phyloP scores from a whole-genome alignment of 2,329 filamentous ascomycete species.

The Pseudocercospora macadamiae region DNA sequence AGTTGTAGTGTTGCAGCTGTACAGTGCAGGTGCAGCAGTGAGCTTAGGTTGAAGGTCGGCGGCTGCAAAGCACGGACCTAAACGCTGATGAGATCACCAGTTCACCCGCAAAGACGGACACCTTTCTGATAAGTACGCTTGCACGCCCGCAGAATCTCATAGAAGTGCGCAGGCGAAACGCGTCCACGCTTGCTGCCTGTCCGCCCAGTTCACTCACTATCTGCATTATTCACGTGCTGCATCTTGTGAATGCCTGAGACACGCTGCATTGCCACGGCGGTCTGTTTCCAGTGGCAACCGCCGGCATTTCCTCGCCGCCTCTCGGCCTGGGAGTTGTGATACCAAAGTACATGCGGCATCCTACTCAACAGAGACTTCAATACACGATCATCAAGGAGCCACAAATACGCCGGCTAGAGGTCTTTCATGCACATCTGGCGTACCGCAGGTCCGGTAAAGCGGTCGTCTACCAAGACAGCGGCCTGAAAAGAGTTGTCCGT shows the following conservation, averaged over 20 bases:
- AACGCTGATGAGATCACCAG: too few relatives aligned
- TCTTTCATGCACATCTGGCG: background rate
- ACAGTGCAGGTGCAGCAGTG: too few relatives aligned
- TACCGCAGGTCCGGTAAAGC: background rate
- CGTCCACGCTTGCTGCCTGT: conserved; percentile 4
- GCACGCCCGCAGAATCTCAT: conserved; percentile 4
- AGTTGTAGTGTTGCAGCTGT: too few relatives aligned
- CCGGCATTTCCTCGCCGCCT: background rate
- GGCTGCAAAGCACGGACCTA: too few relatives aligned
- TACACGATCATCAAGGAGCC: background rate
- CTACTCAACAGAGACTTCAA: background rate
- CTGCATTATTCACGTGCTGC: conserved; percentile 7
- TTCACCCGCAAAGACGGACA: too few relatives aligned
- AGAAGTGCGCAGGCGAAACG: background rate
- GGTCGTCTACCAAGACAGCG: background rate
- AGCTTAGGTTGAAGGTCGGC: too few relatives aligned
- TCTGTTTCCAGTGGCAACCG: conserved; percentile 5
- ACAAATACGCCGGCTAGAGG: background rate
- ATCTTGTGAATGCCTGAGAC: background rate
- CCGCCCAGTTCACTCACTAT: background rate
- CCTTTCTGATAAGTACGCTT: too few relatives aligned
- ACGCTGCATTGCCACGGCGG: too few relatives aligned
- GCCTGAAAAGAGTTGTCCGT: background rate
- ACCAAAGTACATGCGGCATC: background rate
- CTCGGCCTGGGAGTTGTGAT: background rate